Conservation (phyloP, 805 yeast genomes). For the Pichia heedii region DNA sequence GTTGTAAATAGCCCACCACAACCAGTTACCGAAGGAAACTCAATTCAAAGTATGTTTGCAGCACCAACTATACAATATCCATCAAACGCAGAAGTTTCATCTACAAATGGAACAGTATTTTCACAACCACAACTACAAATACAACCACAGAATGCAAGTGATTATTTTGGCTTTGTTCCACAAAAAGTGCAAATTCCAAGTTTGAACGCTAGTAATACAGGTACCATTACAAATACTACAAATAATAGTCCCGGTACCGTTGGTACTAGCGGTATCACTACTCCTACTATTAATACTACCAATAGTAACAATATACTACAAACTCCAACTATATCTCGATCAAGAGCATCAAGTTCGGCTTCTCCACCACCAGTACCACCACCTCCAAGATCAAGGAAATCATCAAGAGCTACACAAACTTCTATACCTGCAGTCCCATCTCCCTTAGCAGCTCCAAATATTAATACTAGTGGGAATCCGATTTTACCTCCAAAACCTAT, state of each 20-base stretch:
- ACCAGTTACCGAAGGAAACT: not conserved
- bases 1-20: not conserved
- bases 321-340: constrained; percentile 19
- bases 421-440: not conserved
- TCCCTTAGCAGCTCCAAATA: not conserved
- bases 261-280: no score
- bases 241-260: no score
- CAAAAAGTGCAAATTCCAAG: not conserved
- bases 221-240: not conserved
- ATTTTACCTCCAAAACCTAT: constrained; percentile 25
- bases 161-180: constrained; percentile 4
- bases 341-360: constrained; percentile 12
- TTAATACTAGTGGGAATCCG: constrained; percentile 11
- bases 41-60: not conserved
- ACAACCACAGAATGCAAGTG: not conserved
- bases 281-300: not conserved
- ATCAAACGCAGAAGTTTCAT: not conserved
- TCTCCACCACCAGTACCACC: constrained; percentile 20
- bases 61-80: constrained; percentile 1
- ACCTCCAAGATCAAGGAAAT: constrained; percentile 23
- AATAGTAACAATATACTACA: not conserved
- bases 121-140: constrained; percentile 3
- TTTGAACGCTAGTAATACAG: no score
- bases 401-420: constrained; percentile 16
- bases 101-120: constrained; percentile 4